A percentile compares a stretch with the other conserved stretches of the same genome.
Evolutionary conservation across 345 rosid genomes (phyloP).

Genomic region (Clarkia xantiana): DNA sequence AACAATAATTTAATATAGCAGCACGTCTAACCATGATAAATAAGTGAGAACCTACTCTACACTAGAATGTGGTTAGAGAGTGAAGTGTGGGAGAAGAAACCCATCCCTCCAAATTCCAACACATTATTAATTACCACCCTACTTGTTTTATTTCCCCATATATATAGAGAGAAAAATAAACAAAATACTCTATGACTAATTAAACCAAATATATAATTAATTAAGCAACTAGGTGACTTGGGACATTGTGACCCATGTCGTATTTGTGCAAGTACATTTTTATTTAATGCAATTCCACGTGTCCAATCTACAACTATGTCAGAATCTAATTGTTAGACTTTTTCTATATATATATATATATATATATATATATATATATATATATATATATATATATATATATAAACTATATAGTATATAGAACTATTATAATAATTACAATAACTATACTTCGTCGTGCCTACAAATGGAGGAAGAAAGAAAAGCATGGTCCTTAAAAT

Average conservation of each 20-base stretch:
- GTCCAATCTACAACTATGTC: slow-evolving; percentile 2
- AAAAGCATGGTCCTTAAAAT: slow-evolving; percentile 20
- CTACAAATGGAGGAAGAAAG: slow-evolving; percentile 18
- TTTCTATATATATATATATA: background rate
- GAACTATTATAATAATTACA: slow-evolving; percentile 5
- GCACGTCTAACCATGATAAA: too few relatives aligned
- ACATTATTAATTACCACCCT: too few relatives aligned
- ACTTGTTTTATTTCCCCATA: too few relatives aligned
- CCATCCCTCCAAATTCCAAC: too few relatives aligned
- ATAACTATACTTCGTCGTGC: slow-evolving; percentile 27
- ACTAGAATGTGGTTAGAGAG: too few relatives aligned
- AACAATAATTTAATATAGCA: too few relatives aligned
- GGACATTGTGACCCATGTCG: slow-evolving; percentile 24
- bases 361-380: too few relatives aligned
- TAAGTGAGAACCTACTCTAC: too few relatives aligned
- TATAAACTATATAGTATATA: too few relatives aligned
- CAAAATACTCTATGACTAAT: too few relatives aligned
- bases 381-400: background rate
- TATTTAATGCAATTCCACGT: background rate
- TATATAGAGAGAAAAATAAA: too few relatives aligned
- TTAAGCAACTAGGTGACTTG: background rate
- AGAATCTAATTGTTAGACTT: slow-evolving; percentile 1
- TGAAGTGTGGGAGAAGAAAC: too few relatives aligned
- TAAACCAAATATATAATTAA: background rate
- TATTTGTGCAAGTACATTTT: background rate